A percentile compares a stretch with the other conserved stretches of the same genome.
Evolutionary conservation across 768 basidiomycete genomes (phyloP).

Genomic region (Paxillus involutus): DNA sequence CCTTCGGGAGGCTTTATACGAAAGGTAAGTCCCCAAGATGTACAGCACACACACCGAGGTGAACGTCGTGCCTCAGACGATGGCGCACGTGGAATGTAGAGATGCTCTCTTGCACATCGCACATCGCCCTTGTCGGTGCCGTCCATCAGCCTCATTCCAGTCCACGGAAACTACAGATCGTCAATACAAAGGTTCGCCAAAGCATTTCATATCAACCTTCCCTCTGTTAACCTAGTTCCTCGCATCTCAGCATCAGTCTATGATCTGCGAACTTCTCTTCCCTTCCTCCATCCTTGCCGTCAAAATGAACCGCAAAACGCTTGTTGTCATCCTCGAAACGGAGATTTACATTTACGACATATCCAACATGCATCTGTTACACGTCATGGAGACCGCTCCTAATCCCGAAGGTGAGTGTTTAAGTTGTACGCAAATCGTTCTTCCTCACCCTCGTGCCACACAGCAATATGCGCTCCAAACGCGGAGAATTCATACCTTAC

Average conservation of each 20-base stretch:
- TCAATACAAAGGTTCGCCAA: constrained; percentile 90
- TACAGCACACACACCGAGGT: not conserved
- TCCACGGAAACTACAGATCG: constrained; percentile 93
- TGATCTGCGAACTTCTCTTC: constrained; percentile 98
- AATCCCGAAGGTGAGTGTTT: constrained; percentile 82
- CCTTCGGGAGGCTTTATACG: constrained; percentile 93
- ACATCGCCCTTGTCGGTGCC: constrained; percentile 95
- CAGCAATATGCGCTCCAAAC: constrained; percentile 93
- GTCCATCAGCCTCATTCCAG: constrained; percentile 90
- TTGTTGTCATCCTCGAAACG: constrained; percentile 94
- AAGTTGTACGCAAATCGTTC: not conserved
- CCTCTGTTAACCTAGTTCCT: not conserved
- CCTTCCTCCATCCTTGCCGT: constrained; percentile 97
- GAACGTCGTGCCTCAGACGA: constrained; percentile 56
- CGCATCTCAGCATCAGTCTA: constrained; percentile 78
- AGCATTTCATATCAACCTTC: not conserved
- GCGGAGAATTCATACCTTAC: constrained; percentile 93
- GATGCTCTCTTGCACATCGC: constrained; percentile 98
- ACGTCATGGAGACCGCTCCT: constrained; percentile 95
- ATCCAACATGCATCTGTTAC: constrained; percentile 94
- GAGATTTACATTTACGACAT: constrained; percentile 99
- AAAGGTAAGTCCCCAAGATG: constrained; percentile 65
- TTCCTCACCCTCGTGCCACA: constrained; percentile 1
- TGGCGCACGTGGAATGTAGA: constrained; percentile 96
- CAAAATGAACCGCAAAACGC: constrained; percentile 94